Evolutionary conservation across 352 stramenopile genomes (phyloP), one percentile per base, ranked within the genome.

Genomic region (Hyaloperonospora brassicae): DNA sequence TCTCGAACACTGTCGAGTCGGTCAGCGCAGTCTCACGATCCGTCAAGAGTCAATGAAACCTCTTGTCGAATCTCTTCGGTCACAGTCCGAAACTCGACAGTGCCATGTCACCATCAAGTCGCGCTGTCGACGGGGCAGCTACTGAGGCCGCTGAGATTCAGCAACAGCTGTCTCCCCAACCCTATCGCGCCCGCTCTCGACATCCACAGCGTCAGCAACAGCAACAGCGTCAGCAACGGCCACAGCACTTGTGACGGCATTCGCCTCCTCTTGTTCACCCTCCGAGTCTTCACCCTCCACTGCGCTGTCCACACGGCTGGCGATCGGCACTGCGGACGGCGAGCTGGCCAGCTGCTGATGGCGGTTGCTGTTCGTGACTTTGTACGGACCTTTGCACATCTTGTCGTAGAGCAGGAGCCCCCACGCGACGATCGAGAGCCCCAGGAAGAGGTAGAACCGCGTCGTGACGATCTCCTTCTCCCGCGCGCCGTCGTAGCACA

Each of bases 291-390:
- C 66, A 31, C 55, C 69, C 31, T 59, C 58, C 5, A 68, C 59
- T 31, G 62, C 67, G 35, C 58, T 65, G 42, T 65, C 48, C 34
- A 62, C 54, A 12, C 46, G 55, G 45, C 60, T 62, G 14, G 53
- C 41, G 17, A 48, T 58, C 22, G 58, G 17, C 17, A 17, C 77
- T 5, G 65, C 70, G 2, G 76, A 82, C 11, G 76, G 78, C 7
- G 76, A 78, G 57, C 62, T 76, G 11, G 78, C 71, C 27, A 89
- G 64, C 50, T 78, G 58, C 52, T 86, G 70, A 43, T 80, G 79
- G 51, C 73, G 27, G 27, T 34, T 86, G 57, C 79, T 89, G 65
- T 89, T 87, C 61, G 79, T 81, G 55, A 89, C 69, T 61, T 89
- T 89, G 65, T 87, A 87, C 5, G 76, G 76, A 0, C 74, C 73